Evolutionary conservation across 2,329 filamentous ascomycete genomes (phyloP).

Genomic region (Calonectria hongkongensis): DNA sequence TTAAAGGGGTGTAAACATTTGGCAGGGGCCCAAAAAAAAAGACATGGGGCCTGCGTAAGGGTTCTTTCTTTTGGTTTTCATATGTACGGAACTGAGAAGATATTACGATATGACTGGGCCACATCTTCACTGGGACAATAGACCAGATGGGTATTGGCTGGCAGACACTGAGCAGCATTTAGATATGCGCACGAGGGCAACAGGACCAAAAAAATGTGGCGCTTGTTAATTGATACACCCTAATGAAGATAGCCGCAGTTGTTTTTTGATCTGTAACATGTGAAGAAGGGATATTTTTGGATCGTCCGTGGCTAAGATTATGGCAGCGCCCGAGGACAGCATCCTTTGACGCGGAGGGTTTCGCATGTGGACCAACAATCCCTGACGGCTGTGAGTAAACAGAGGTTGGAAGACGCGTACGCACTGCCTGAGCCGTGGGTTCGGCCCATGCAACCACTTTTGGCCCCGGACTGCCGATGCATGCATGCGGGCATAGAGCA

Average conservation of each 20-base stretch:
- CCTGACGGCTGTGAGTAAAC: neutral
- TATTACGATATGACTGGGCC: conserved; percentile 1
- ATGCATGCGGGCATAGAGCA: neutral
- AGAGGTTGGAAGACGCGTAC: conserved; percentile 11
- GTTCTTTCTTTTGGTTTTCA: conserved; percentile 11
- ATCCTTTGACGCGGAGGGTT: neutral
- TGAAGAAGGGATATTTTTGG: neutral
- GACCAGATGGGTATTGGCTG: neutral
- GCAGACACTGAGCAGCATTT: conserved; percentile 13
- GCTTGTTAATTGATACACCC: neutral
- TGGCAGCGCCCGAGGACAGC: neutral
- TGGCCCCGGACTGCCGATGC: conserved; percentile 26
- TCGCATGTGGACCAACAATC: conserved; percentile 24
- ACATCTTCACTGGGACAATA: conserved; percentile 8
- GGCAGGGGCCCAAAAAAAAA: conserved; percentile 17
- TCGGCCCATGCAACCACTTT: conserved; percentile 35
- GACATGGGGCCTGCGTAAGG: conserved; percentile 23
- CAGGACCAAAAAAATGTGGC: neutral
- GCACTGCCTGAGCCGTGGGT: neutral
- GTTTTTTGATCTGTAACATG: neutral
- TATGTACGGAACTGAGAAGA: conserved; percentile 20
- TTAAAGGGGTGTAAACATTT: conserved; percentile 14
- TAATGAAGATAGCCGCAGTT: too few species aligned
- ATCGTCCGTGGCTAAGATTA: neutral
- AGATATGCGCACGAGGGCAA: conserved; percentile 15